These are phyloP conservation scores for Hypoxylon rickii DNA, from an alignment of 495 filamentous ascomycete genomes.

Conservation along the genomic window DNA sequence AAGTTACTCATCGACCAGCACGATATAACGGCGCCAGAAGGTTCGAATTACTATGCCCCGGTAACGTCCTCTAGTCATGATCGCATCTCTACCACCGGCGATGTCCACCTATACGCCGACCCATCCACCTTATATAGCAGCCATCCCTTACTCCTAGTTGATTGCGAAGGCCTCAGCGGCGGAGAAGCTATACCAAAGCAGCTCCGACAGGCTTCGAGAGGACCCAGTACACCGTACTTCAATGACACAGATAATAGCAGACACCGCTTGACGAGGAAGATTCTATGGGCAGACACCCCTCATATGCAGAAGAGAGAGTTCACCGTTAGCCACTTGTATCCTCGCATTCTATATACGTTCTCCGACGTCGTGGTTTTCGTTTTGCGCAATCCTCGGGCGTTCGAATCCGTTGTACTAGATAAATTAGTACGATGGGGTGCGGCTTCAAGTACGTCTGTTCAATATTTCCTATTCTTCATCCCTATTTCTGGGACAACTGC, in stretches of 20 bases:
- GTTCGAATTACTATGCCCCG: slow-evolving; percentile 35
- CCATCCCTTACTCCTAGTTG: slow-evolving; percentile 59
- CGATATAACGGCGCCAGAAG: slow-evolving; percentile 20
- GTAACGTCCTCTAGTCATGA: slow-evolving; percentile 46
- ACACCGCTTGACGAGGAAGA: slow-evolving; percentile 24
- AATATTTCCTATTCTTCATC: slow-evolving; percentile 42
- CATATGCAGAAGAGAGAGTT: slow-evolving; percentile 46
- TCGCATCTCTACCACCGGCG: slow-evolving; percentile 61
- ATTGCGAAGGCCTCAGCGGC: slow-evolving; percentile 61
- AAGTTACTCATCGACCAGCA: slow-evolving; percentile 54
- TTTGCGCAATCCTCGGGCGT: slow-evolving; percentile 45
- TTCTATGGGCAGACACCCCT: slow-evolving; percentile 50
- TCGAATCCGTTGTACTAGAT: slow-evolving; percentile 45
- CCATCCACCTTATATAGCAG: slow-evolving; percentile 50
- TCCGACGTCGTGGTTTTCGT: slow-evolving; percentile 61
- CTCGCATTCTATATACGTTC: slow-evolving; percentile 59
- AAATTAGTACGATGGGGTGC: slow-evolving; percentile 50
- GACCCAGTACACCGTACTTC: slow-evolving; percentile 5
- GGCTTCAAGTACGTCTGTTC: slow-evolving; percentile 32
- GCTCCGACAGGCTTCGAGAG: slow-evolving; percentile 33
- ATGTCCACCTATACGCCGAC: slow-evolving; percentile 68
- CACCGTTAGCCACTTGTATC: slow-evolving; percentile 55
- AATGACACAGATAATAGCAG: slow-evolving; percentile 7
- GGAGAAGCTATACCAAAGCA: slow-evolving; percentile 53
- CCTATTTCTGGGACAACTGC: not conserved